phyloP scores from a whole-genome alignment of 2,329 filamentous ascomycete genomes.

The Plenodomus tracheiphilus region DNA sequence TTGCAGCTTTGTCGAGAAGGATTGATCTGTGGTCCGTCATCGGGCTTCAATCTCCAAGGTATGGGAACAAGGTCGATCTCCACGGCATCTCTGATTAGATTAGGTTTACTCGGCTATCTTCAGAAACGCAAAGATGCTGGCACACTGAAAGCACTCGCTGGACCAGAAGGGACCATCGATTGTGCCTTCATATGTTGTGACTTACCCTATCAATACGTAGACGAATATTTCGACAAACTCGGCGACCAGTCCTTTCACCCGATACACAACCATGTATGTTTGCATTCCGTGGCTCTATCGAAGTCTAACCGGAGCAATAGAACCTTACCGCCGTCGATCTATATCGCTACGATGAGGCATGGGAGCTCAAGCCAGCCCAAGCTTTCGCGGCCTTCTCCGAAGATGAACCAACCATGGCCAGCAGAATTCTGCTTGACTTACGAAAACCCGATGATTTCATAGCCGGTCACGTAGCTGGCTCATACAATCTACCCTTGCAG shows the following conservation, averaged over 20 bases:
- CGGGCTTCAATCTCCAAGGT: slow-evolving; percentile 60
- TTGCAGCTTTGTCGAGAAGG: slow-evolving; percentile 61
- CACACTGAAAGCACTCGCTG: slow-evolving; percentile 12
- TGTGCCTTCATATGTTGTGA: slow-evolving; percentile 63
- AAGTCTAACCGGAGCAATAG: slow-evolving; percentile 1
- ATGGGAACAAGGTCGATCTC: slow-evolving; percentile 27
- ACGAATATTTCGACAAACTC: slow-evolving; percentile 63
- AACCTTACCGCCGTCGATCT: slow-evolving; percentile 21
- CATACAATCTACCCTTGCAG: slow-evolving; percentile 24
- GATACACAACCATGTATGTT: slow-evolving; percentile 19
- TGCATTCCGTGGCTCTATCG: neutral
- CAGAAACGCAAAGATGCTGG: slow-evolving; percentile 14
- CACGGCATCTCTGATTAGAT: neutral
- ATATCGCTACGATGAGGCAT: slow-evolving; percentile 27
- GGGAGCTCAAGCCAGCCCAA: slow-evolving; percentile 18
- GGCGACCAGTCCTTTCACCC: slow-evolving; percentile 35
- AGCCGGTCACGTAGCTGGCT: slow-evolving; percentile 18
- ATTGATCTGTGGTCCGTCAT: slow-evolving; percentile 63
- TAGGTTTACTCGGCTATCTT: slow-evolving; percentile 22
- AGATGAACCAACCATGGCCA: no score
- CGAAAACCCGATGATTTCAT: slow-evolving; percentile 22
- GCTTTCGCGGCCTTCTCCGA: slow-evolving; percentile 4
- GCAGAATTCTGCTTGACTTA: slow-evolving; percentile 14
- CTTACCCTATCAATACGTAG: slow-evolving; percentile 65
- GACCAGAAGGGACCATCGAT: slow-evolving; percentile 11